A percentile compares a stretch with the other conserved stretches of the same genome.
These are phyloP conservation scores for Hapsidospora chrysogenum DNA, from an alignment of 495 filamentous ascomycete genomes.

Conservation along the genomic window DNA sequence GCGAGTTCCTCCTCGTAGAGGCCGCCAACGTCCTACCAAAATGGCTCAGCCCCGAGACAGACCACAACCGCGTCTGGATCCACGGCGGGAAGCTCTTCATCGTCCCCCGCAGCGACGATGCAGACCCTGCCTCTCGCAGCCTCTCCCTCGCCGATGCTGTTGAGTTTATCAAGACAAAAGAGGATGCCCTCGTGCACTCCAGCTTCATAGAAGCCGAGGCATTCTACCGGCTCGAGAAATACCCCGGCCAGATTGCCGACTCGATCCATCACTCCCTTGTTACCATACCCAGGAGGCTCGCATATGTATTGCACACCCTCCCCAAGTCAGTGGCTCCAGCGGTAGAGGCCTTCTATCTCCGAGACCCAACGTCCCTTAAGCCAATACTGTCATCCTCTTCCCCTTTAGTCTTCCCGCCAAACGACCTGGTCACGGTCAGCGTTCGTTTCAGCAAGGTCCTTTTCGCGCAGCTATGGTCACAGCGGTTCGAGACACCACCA, in stretches of 20 bases:
- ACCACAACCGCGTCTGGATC: constrained; percentile 73
- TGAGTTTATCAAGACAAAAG: constrained; percentile 33
- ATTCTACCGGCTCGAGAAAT: constrained; percentile 70
- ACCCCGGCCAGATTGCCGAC: constrained; percentile 53
- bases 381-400: constrained; percentile 36
- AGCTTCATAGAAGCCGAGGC: constrained; percentile 69
- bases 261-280: constrained; percentile 56
- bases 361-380: constrained; percentile 65
- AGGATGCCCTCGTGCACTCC: constrained; percentile 41
- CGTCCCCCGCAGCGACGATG: constrained; percentile 35
- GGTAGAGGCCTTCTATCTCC: constrained; percentile 81
- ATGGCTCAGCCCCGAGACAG: constrained; percentile 87
- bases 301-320: constrained; percentile 58
- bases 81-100: constrained; percentile 56
- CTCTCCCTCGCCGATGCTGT: constrained; percentile 45
- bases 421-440: constrained; percentile 63
- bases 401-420: constrained; percentile 42
- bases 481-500: constrained; percentile 57
- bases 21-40: constrained; percentile 74
- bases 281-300: constrained; percentile 65
- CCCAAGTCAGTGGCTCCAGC: constrained; percentile 65
- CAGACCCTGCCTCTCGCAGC: constrained; percentile 16
- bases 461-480: constrained; percentile 82
- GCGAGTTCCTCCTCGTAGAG: constrained; percentile 89
- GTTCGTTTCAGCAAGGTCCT: constrained; percentile 73